phyloP scores from a whole-genome alignment of 2,329 filamentous ascomycete genomes.

The Colletotrichum destructivum region DNA sequence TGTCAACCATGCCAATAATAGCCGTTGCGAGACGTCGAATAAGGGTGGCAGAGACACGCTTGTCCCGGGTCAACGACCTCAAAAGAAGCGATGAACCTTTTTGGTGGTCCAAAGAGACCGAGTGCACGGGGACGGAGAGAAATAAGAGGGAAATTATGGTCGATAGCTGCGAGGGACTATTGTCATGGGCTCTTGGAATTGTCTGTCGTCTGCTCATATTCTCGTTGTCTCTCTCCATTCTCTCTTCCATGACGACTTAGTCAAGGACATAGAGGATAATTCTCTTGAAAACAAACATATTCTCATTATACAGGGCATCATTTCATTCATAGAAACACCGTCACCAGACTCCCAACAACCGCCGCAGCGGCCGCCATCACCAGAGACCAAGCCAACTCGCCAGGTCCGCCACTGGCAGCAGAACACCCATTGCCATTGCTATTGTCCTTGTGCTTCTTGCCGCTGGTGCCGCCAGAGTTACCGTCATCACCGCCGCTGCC shows the following conservation, averaged over 20 bases:
- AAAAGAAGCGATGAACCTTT: slow-evolving; percentile 11
- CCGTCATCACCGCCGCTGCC: neutral
- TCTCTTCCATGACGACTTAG: too few species aligned
- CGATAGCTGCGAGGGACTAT: slow-evolving; percentile 12
- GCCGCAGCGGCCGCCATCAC: slow-evolving; percentile 3
- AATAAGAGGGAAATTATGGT: neutral
- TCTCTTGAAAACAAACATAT: too few species aligned
- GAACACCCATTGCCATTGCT: slow-evolving; percentile 9
- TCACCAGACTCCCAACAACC: slow-evolving; percentile 7
- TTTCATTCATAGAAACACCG: neutral
- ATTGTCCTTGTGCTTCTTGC: slow-evolving; percentile 17
- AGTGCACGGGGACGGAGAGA: neutral
- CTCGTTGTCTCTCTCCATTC: neutral
- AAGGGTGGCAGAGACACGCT: neutral
- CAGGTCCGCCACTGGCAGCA: slow-evolving; percentile 3
- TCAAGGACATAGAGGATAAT: neutral
- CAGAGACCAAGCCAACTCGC: neutral
- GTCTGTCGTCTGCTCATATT: neutral
- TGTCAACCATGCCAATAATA: slow-evolving; percentile 22
- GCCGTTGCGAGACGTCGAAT: neutral
- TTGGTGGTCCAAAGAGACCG: neutral
- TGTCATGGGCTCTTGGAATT: neutral
- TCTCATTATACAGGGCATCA: neutral
- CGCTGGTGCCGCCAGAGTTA: neutral
- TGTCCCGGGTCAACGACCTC: neutral